A percentile compares a stretch with the other conserved stretches of the same genome.
Conservation (phyloP, 1,139 yeast species). For the Trichomonascaceae sp. region DNA sequence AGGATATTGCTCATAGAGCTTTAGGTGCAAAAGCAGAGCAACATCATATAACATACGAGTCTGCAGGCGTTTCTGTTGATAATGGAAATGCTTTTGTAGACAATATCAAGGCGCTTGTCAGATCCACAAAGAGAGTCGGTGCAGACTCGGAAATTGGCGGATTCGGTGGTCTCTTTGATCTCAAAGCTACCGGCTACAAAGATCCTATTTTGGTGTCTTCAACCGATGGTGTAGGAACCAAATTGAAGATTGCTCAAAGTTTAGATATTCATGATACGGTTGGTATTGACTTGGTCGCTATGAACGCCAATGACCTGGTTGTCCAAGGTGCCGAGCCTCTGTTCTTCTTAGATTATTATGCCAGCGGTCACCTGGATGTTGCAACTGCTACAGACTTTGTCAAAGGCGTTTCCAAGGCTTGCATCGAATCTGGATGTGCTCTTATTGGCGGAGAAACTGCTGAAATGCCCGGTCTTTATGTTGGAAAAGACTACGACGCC, state of each 20-base stretch:
- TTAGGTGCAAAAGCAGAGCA: slow-evolving; percentile 49
- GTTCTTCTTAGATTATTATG: slow-evolving; percentile 92
- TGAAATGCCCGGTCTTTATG: slow-evolving; percentile 99
- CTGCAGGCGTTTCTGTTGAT: slow-evolving; percentile 96
- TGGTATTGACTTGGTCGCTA: slow-evolving; percentile 96
- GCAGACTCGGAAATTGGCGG: slow-evolving; percentile 99
- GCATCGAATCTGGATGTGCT: slow-evolving; percentile 94
- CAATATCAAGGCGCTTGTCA: slow-evolving; percentile 82
- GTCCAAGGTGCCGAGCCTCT: slow-evolving; percentile 99
- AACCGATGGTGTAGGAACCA: slow-evolving; percentile 99
- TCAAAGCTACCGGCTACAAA: slow-evolving; percentile 77
- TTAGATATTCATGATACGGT: slow-evolving; percentile 88
- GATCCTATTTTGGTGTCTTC: slow-evolving; percentile 89
- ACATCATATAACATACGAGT: slow-evolving; percentile 64
- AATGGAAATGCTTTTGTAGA: slow-evolving; percentile 88
- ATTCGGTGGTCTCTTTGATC: slow-evolving; percentile 93
- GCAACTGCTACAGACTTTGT: slow-evolving; percentile 83
- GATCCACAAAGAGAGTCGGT: slow-evolving; percentile 93
- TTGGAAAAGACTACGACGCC: slow-evolving; percentile 92
- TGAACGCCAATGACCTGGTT: slow-evolving; percentile 96
- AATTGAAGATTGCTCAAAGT: slow-evolving; percentile 88
- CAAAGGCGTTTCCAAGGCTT: slow-evolving; percentile 93
- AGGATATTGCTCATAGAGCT: slow-evolving; percentile 94
- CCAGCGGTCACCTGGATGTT: slow-evolving; percentile 86
- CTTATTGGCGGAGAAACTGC: slow-evolving; percentile 98